Conservation (phyloP, 139 green algal genomes). For the Closterium sp. region DNA sequence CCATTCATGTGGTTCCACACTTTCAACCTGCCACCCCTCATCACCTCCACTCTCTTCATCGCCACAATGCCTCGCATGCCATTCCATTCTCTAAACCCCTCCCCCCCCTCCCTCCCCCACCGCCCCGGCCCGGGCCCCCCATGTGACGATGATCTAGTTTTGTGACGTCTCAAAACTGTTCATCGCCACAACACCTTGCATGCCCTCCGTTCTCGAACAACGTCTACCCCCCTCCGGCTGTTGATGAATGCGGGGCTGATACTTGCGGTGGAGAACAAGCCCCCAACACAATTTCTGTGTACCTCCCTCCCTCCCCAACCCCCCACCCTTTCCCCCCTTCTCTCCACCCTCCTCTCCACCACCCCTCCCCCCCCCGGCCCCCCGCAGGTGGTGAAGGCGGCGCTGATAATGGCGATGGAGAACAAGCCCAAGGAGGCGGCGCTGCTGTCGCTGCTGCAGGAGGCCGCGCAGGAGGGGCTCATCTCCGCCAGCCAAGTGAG, state of each 20-base stretch:
- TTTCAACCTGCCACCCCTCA: no score
- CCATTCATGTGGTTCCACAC: no score
- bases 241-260: constrained; percentile 30
- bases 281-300: no score
- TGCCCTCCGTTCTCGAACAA: no score
- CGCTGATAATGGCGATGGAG: constrained; percentile 47
- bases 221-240: background rate
- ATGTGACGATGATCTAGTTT: no score
- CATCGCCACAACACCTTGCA: no score
- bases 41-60: no score
- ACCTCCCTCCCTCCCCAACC: background rate
- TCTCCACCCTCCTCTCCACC: background rate
- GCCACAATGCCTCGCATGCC: no score
- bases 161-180: no score
- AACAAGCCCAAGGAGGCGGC: background rate
- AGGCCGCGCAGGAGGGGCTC: constrained; percentile 33
- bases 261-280: constrained; percentile 24
- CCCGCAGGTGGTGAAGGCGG: constrained; percentile 33
- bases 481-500: constrained; percentile 13
- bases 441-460: constrained; percentile 40
- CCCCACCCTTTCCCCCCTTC: background rate
- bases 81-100: no score
- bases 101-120: no score
- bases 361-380: background rate
- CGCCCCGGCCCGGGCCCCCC: no score